Evolutionary conservation across 352 stramenopile genomes (phyloP).

Genomic region (Elongisporangium anandrum): DNA sequence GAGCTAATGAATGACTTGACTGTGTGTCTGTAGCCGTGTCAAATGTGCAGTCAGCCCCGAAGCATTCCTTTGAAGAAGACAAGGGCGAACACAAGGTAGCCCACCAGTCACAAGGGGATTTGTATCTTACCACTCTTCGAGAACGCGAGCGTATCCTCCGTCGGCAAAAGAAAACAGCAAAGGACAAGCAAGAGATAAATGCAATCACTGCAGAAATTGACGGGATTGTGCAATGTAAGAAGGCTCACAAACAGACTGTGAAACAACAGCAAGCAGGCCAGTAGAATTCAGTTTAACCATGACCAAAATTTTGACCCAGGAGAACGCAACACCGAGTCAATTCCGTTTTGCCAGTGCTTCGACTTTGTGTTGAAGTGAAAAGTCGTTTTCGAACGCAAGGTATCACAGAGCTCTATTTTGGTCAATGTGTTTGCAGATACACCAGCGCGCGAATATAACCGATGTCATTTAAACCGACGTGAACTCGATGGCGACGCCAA

Average conservation of each 20-base stretch:
- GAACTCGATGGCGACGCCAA: conserved; percentile 31
- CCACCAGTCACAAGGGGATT: conserved; percentile 34
- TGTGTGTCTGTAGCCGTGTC: conserved; percentile 34
- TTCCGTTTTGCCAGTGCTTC: neutral
- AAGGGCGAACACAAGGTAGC: conserved; percentile 7
- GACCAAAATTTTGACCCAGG: neutral
- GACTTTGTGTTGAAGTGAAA: neutral
- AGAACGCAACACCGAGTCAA: neutral
- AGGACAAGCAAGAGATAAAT: conserved; percentile 14
- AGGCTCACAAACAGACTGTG: conserved; percentile 50
- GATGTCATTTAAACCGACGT: neutral
- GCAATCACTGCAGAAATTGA: conserved; percentile 50
- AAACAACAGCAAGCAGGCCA: conserved; percentile 34
- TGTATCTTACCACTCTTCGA: conserved; percentile 43
- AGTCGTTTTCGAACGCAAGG: neutral
- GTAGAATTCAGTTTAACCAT: conserved; percentile 4
- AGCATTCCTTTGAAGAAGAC: conserved; percentile 7
- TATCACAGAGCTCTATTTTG: neutral
- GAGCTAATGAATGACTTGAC: neutral
- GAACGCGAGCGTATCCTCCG: conserved; percentile 50
- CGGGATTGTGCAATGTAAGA: conserved; percentile 51
- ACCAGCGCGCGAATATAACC: neutral
- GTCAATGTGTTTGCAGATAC: neutral
- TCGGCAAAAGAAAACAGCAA: conserved; percentile 25
- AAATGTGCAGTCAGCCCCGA: conserved; percentile 16